These are phyloP conservation scores for Boletus sp. DNA, from an alignment of 768 basidiomycete species.

Conservation along the genomic window DNA sequence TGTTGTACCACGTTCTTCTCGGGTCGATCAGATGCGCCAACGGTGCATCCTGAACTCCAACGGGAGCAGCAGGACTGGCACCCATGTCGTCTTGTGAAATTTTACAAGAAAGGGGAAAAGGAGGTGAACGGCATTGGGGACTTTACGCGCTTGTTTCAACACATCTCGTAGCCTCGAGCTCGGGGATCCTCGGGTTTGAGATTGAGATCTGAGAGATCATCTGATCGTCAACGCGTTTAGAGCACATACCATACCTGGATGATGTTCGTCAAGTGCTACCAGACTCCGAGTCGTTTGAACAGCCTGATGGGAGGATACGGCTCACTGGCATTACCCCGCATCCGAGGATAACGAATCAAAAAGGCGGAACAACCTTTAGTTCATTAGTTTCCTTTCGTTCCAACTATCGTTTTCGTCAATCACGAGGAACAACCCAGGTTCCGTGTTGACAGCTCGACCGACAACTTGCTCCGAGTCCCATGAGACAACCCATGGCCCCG, in stretches of 20 bases:
- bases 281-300: too few relatives aligned
- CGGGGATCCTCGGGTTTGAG: constrained; percentile 4
- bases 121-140: constrained; percentile 18
- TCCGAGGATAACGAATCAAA: not conserved
- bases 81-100: constrained; percentile 42
- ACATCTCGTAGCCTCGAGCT: constrained; percentile 5
- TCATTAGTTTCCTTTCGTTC: not conserved
- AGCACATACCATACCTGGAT: too few relatives aligned
- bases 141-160: constrained; percentile 4
- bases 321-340: not conserved
- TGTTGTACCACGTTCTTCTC: constrained; percentile 72
- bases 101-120: not conserved
- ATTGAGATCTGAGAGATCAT: constrained; percentile 16
- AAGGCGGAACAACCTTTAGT: not conserved
- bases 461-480: not conserved
- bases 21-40: constrained; percentile 61
- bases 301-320: too few relatives aligned
- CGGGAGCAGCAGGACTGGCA: constrained; percentile 43
- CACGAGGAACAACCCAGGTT: too few relatives aligned
- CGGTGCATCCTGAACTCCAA: constrained; percentile 28
- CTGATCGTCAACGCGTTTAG: not conserved
- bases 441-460: not conserved
- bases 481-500: not conserved
- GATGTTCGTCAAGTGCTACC: too few relatives aligned
- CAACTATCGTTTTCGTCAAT: not conserved